Evolutionary conservation across 352 stramenopile genomes (phyloP).

Genomic region (Peronospora farinosa): DNA sequence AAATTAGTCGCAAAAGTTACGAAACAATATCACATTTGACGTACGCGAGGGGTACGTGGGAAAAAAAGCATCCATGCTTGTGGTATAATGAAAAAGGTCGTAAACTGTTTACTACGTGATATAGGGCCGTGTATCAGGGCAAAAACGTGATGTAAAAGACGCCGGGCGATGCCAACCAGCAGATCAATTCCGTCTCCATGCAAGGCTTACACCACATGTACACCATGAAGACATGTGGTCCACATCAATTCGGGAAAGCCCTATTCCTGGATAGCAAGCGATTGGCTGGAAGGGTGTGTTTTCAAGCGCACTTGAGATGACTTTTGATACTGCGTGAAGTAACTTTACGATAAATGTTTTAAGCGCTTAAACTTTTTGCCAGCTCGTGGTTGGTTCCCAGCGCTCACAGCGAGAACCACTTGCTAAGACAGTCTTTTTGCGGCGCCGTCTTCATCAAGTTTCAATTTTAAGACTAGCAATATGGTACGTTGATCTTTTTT

Average conservation of each 20-base stretch:
- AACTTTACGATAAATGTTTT: slow-evolving; percentile 8
- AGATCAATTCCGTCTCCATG: slow-evolving; percentile 12
- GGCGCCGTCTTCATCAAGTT: slow-evolving; percentile 77
- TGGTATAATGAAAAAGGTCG: background rate
- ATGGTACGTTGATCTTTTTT: slow-evolving; percentile 61
- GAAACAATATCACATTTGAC: background rate
- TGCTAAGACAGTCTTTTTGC: slow-evolving; percentile 60
- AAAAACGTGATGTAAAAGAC: background rate
- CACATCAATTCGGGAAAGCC: background rate
- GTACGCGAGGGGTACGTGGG: slow-evolving; percentile 37
- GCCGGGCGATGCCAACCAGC: slow-evolving; percentile 13
- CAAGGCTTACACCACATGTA: slow-evolving; percentile 11
- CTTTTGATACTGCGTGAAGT: slow-evolving; percentile 14
- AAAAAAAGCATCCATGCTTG: slow-evolving; percentile 27
- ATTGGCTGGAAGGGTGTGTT: slow-evolving; percentile 18
- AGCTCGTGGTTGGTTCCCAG: slow-evolving; percentile 30
- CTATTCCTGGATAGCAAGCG: background rate
- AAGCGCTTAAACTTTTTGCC: slow-evolving; percentile 12
- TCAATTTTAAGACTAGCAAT: slow-evolving; percentile 83
- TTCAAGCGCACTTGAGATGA: slow-evolving; percentile 23
- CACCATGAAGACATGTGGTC: slow-evolving; percentile 3
- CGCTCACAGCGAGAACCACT: slow-evolving; percentile 13
- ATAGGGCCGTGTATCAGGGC: too few relatives aligned
- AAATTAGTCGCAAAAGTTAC: too few relatives aligned
- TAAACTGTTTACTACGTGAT: too few relatives aligned